A percentile compares a stretch with the other conserved stretches of the same genome.
Evolutionary conservation across 495 filamentous ascomycete genomes (phyloP).

Genomic region (Lasiosphaeria ovina): DNA sequence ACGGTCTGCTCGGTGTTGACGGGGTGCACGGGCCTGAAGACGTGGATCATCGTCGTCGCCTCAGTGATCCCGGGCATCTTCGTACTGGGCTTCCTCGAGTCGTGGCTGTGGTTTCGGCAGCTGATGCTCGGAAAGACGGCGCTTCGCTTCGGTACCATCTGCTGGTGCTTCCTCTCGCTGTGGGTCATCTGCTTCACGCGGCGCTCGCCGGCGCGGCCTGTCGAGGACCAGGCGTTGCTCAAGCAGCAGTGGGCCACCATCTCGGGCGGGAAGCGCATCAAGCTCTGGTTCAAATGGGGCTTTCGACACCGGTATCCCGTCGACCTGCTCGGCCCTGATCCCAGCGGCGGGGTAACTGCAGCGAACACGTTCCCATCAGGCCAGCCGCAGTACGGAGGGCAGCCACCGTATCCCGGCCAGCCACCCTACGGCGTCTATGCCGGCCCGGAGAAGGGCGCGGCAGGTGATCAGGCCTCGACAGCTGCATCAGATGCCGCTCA

Average conservation of each 20-base stretch:
- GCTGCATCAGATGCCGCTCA: no score
- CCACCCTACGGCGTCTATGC: no score
- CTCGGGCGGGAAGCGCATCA: slow-evolving; percentile 35
- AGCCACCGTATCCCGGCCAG: no score
- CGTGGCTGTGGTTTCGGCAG: slow-evolving; percentile 50
- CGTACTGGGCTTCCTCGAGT: slow-evolving; percentile 49
- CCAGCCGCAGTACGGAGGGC: no score
- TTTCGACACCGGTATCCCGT: slow-evolving; percentile 51
- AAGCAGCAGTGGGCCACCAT: slow-evolving; percentile 45
- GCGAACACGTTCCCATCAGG: no score
- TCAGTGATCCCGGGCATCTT: slow-evolving; percentile 43
- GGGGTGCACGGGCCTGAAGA: slow-evolving; percentile 31
- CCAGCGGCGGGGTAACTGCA: background rate
- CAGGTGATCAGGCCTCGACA: no score
- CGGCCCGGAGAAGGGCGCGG: no score
- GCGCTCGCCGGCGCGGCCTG: slow-evolving; percentile 38
- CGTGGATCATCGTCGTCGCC: slow-evolving; percentile 38
- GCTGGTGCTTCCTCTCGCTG: slow-evolving; percentile 45
- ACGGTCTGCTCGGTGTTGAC: slow-evolving; percentile 19
- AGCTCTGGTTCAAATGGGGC: slow-evolving; percentile 50
- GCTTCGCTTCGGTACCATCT: slow-evolving; percentile 48
- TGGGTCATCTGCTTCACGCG: slow-evolving; percentile 42
- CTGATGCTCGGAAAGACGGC: slow-evolving; percentile 51
- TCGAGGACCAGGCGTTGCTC: slow-evolving; percentile 41
- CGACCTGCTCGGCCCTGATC: slow-evolving; percentile 16